Base-by-base conservation (phyloP, 345 rosid genomes). In the Acer negundo region DNA sequence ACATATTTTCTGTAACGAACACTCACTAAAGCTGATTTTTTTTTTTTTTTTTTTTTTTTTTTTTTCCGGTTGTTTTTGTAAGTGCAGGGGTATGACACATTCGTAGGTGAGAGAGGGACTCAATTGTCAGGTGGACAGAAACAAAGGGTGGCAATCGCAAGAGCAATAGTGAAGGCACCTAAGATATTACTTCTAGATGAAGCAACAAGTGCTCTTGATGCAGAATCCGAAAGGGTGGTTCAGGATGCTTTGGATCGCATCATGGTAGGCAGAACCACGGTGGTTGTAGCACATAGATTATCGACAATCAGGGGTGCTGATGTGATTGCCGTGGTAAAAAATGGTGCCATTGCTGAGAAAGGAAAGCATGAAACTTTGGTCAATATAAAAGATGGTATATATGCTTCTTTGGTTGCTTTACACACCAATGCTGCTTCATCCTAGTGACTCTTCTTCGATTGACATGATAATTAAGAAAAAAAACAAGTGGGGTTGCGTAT, bases 101-200 rank as follows among this genome's bases (percentile, higher is more conserved):
- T 81, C 5, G 97, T 90, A 0, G 98, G 98, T 28, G 94, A 92
- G 73, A 78, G 90, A 77, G 98, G 95, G 26, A 84, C 86, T 10
- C 97, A 90, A 3, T 74, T 94, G 59, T 90, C 97, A 0, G 94
- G 97, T 5, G 94, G 97, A 67, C 98, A 92, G 28, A 94, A 94
- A 71, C 98, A 92, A 22, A 85, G 97, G 0, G 86, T 92, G 42
- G 97, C 98, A 23, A 89, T 94, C 20, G 94, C 95, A 7, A 87
- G 97, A 0, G 98, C 97, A 31, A 85, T 92, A 6, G 85, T 94
- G 4, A 94, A 89, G 78, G 83, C 77, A 35, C 98, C 97, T 0
- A 89, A 85, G 80, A 85, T 92, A 73, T 38, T 92, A 16, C 89
- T 94, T 0, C 80, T 89, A 16, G 95, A 93, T 38, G 98, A 93